phyloP scores from a whole-genome alignment of 331 rosid genomes.

The Cydonia oblonga region DNA sequence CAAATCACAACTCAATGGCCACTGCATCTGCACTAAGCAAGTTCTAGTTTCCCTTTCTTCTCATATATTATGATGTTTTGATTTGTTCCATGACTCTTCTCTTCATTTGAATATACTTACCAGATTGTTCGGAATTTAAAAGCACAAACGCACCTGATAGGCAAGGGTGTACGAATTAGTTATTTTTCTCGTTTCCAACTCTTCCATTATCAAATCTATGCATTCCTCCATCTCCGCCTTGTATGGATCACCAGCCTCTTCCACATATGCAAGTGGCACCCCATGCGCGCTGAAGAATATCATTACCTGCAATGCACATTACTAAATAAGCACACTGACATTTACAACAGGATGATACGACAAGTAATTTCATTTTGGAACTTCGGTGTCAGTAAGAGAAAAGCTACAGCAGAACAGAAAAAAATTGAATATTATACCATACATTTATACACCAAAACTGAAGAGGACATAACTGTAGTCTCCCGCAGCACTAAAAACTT shows the following conservation, averaged over 20 bases:
- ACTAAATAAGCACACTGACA: neutral
- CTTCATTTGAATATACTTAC: too few species aligned
- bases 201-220: conserved; percentile 85
- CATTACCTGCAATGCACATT: conserved; percentile 46
- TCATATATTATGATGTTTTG: too few species aligned
- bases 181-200: conserved; percentile 67
- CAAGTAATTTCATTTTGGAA: neutral
- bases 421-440: neutral
- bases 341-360: neutral
- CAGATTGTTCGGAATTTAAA: neutral
- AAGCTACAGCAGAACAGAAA: neutral
- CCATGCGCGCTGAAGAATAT: conserved; percentile 96
- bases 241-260: conserved; percentile 97
- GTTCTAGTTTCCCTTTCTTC: too few species aligned
- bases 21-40: too few species aligned
- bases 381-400: conserved; percentile 4
- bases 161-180: conserved; percentile 74
- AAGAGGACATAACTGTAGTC: neutral
- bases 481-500: neutral
- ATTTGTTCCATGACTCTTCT: too few species aligned
- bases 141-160: conserved; percentile 53
- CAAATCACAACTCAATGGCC: too few species aligned
- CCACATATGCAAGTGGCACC: conserved; percentile 94
- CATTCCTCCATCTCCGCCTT: conserved; percentile 99
- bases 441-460: neutral